Evolutionary conservation across 2,329 filamentous ascomycete genomes (phyloP), one percentile per base, ranked within the genome.

Genomic region (Stagonosporopsis vannaccii): DNA sequence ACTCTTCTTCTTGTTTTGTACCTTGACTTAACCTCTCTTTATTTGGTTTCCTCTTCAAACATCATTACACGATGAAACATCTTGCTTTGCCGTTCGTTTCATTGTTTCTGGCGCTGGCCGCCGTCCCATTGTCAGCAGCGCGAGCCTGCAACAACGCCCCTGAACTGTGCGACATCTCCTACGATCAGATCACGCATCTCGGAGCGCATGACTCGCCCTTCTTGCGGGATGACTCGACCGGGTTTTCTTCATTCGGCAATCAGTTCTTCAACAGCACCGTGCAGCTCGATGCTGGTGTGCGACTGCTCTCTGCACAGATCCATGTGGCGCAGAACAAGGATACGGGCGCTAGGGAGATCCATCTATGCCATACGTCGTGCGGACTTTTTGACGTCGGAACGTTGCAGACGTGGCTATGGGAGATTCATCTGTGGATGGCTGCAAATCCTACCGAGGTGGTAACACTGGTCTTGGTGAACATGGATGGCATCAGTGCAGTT

Each of bases 111-210:
- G 53, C 55, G 52, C 60, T 59, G 55, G 58, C 33, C 51, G 54
- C 43, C 44, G 22, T 41, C 40, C 48, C 44, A 35, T 33, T 51
- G 15, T 44, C 42, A 28, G 37, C 41, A 30, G 56, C 50, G 17
- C 59, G 60, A 51, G 84, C 86, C 23, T 94, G 90, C 83, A 93
- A 94, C 78, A 92, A 92, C 79, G 91, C 88, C 1, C 88, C 90
- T 0, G 76, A 81, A 35, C 84, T 94, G 15, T 94, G 91, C 78
- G 60, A 85, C 85, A 61, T 78, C 15, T 53, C 83, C 12, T 93
- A 93, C 78, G 87, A 85, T 75, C 84, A 87, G 58, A 82, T 94
- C 60, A 92, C 89, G 1, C 84, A 92, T 74, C 84, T 93, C 69
- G 90, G 89, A 22, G 89, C 88, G 20, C 90, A 92, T 77, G 84